These are phyloP conservation scores for Saccharomyces hybrid DNA, from an alignment of 1,139 yeast species.

Conservation along the genomic window DNA sequence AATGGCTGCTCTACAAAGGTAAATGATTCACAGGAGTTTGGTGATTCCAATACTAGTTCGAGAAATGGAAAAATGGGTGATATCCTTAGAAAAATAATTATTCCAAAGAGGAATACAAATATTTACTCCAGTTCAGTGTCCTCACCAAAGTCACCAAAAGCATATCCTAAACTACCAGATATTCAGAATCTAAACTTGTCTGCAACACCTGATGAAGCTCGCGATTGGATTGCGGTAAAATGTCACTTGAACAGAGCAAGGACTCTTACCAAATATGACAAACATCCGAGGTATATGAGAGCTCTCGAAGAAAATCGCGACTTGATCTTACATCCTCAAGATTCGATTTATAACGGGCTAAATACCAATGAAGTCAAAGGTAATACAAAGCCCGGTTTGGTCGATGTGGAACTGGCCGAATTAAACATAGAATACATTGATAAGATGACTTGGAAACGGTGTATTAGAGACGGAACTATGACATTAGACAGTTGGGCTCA, in stretches of 20 bases:
- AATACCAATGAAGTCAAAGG: conserved; percentile 38
- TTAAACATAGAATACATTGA: conserved; percentile 31
- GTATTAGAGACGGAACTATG: conserved; percentile 26
- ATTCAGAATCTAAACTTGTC: conserved; percentile 20
- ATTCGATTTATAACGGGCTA: conserved; percentile 47
- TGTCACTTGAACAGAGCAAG: conserved; percentile 69
- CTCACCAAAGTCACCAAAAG: conserved; percentile 8
- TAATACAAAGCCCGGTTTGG: conserved; percentile 29
- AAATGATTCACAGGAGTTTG: conserved; percentile 1
- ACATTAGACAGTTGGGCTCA: conserved; percentile 39
- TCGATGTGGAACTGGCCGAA: conserved; percentile 30
- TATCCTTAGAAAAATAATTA: conserved; percentile 21
- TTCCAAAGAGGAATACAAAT: conserved; percentile 11
- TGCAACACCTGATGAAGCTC: conserved; percentile 22
- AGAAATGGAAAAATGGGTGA: conserved; percentile 22
- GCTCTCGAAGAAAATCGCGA: conserved; percentile 62
- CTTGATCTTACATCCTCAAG: conserved; percentile 63
- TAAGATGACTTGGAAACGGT: conserved; percentile 25
- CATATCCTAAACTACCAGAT: conserved; percentile 29
- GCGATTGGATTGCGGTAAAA: conserved; percentile 44
- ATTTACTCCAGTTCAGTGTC: conserved; percentile 19
- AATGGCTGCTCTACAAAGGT: background rate
- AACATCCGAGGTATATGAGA: conserved; percentile 59
- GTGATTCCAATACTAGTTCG: conserved; percentile 5
- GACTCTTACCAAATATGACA: conserved; percentile 63